Evolutionary conservation across 73 alveolate genomes (phyloP).

Genomic region (Strombidium stylifer): DNA sequence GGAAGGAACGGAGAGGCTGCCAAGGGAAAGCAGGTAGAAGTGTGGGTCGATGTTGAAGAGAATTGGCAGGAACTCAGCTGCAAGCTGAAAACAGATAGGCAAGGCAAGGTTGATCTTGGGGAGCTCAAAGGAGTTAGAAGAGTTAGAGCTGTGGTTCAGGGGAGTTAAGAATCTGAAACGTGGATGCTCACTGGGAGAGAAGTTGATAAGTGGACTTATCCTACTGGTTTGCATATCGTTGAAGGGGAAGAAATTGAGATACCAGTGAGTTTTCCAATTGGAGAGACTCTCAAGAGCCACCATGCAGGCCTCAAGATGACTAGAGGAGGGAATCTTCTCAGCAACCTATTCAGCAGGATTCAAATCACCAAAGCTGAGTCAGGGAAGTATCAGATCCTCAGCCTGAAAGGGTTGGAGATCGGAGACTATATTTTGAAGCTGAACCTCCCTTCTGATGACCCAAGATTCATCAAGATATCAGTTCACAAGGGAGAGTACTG

Average conservation of each 20-base stretch:
- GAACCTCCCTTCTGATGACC: slow-evolving; percentile 1
- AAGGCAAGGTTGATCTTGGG: slow-evolving; percentile 72
- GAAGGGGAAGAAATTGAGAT: slow-evolving; percentile 56
- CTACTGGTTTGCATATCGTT: slow-evolving; percentile 50
- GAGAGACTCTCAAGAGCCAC: too few species aligned
- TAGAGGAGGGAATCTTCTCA: too few species aligned
- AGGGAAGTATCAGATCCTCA: not conserved
- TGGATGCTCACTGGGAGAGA: slow-evolving; percentile 3
- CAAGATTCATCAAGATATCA: slow-evolving; percentile 2
- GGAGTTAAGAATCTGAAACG: not conserved
- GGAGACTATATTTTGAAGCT: slow-evolving; percentile 1
- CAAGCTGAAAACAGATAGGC: slow-evolving; percentile 46
- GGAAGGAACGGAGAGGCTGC: slow-evolving; percentile 64
- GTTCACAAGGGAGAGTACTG: slow-evolving; percentile 56
- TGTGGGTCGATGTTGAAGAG: not conserved
- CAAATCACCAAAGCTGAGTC: too few species aligned
- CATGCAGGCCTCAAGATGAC: too few species aligned
- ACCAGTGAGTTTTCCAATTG: slow-evolving; percentile 52
- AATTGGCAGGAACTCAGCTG: too few species aligned
- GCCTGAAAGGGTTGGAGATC: not conserved
- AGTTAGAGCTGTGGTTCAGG: not conserved
- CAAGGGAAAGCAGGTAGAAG: not conserved
- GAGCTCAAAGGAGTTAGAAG: slow-evolving; percentile 39
- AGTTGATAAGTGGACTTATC: slow-evolving; percentile 41
- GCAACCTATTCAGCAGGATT: too few species aligned